phyloP scores from a whole-genome alignment of 495 filamentous ascomycete genomes.

The Penicillium nucicola region DNA sequence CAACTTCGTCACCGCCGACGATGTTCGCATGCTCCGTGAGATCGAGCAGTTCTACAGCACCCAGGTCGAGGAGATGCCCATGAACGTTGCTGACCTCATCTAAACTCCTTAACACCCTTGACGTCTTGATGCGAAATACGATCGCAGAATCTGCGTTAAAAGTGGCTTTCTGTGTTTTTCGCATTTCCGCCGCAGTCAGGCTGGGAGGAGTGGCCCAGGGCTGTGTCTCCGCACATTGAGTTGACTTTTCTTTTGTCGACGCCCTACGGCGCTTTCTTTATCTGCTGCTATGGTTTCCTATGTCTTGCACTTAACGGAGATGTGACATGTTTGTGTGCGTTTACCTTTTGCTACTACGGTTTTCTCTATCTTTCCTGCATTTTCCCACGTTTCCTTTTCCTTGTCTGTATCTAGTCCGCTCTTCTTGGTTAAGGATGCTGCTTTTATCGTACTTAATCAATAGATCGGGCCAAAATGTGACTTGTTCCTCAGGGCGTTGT shows the following conservation, averaged over 20 bases:
- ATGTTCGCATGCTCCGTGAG: constrained; percentile 98
- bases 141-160: constrained; percentile 46
- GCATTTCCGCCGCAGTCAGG: constrained; percentile 29
- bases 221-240: constrained; percentile 13
- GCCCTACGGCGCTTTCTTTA: not conserved
- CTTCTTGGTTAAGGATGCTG: constrained; percentile 43
- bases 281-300: constrained; percentile 37
- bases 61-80: constrained; percentile 62
- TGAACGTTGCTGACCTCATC: constrained; percentile 60
- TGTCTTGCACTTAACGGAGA: constrained; percentile 41
- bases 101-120: constrained; percentile 38
- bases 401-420: constrained; percentile 38
- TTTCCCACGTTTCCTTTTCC: constrained; percentile 17
- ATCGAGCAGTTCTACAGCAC: constrained; percentile 75
- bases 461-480: constrained; percentile 45
- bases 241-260: constrained; percentile 1
- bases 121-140: constrained; percentile 45
- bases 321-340: constrained; percentile 40
- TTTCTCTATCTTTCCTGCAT: constrained; percentile 30
- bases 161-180: constrained; percentile 48
- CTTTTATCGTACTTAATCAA: constrained; percentile 39
- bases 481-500: constrained; percentile 36
- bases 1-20: constrained; percentile 99
- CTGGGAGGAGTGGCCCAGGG: constrained; percentile 7
- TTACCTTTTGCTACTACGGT: constrained; percentile 40